Conservation (phyloP, 2,329 filamentous ascomycete genomes). For the Botryotinia globosa region DNA sequence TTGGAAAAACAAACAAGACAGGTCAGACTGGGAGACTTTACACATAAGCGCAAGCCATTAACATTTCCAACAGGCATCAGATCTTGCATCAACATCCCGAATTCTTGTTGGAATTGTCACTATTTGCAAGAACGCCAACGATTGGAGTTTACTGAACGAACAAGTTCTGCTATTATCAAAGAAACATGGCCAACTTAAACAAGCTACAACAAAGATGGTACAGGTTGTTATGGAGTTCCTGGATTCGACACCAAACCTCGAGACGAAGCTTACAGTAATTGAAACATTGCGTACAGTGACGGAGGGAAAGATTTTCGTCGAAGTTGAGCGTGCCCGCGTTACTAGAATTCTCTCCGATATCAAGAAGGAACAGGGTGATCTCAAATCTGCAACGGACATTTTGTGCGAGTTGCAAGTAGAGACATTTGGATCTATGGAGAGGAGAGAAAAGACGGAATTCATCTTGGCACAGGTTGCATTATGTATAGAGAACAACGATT, state of each 20-base stretch:
- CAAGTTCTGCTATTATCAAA: slow-evolving; percentile 94
- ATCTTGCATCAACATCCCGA: slow-evolving; percentile 91
- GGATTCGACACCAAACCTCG: slow-evolving; percentile 77
- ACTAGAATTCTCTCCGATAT: slow-evolving; percentile 95
- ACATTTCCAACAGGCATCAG: slow-evolving; percentile 67
- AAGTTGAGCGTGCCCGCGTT: slow-evolving; percentile 93
- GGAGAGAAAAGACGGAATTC: slow-evolving; percentile 97
- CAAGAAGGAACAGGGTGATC: slow-evolving; percentile 92
- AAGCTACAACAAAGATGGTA: slow-evolving; percentile 98
- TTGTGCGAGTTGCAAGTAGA: slow-evolving; percentile 97
- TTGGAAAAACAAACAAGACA: slow-evolving; percentile 98
- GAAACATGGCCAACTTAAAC: slow-evolving; percentile 99
- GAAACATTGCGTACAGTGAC: slow-evolving; percentile 95
- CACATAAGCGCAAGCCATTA: slow-evolving; percentile 29
- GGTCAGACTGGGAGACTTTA: slow-evolving; percentile 49
- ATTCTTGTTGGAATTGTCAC: slow-evolving; percentile 85
- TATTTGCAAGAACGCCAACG: slow-evolving; percentile 86
- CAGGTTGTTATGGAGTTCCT: slow-evolving; percentile 93
- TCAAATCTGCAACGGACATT: slow-evolving; percentile 85
- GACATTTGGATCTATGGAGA: slow-evolving; percentile 97
- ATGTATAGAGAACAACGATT: slow-evolving; percentile 93
- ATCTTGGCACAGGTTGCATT: slow-evolving; percentile 92
- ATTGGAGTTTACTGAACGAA: slow-evolving; percentile 95
- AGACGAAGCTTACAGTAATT: slow-evolving; percentile 89
- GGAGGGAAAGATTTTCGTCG: slow-evolving; percentile 99